phyloP scores from a whole-genome alignment of 148 eudicot species.

The Gaultheria prostrata region DNA sequence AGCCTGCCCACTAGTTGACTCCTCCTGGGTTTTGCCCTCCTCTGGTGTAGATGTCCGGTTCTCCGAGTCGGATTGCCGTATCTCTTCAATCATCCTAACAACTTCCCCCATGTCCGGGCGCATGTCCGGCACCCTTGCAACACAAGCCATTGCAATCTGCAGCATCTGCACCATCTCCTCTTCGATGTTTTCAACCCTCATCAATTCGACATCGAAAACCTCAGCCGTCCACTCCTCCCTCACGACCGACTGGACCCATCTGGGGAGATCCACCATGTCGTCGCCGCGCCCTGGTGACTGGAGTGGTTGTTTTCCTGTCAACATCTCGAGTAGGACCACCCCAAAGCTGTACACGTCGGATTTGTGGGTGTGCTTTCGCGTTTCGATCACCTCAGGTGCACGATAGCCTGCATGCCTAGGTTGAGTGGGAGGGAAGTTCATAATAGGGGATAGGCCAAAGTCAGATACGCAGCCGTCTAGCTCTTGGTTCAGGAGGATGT shows the following conservation, averaged over 20 bases:
- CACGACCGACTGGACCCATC: slow-evolving; percentile 59
- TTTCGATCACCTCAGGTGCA: slow-evolving; percentile 52
- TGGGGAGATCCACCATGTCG: slow-evolving; percentile 45
- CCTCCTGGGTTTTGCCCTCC: slow-evolving; percentile 34
- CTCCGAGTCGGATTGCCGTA: slow-evolving; percentile 41
- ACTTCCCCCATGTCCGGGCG: slow-evolving; percentile 47
- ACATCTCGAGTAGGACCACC: slow-evolving; percentile 48
- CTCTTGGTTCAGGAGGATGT: slow-evolving; percentile 51
- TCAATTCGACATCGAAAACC: slow-evolving; percentile 48
- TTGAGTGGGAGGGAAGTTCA: slow-evolving; percentile 41
- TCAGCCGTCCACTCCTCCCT: slow-evolving; percentile 63
- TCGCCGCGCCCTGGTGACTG: slow-evolving; percentile 41
- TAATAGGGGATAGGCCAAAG: slow-evolving; percentile 41
- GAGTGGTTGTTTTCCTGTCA: slow-evolving; percentile 47
- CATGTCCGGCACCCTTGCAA: slow-evolving; percentile 33
- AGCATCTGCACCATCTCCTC: slow-evolving; percentile 64
- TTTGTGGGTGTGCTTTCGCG: slow-evolving; percentile 46
- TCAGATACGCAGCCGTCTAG: slow-evolving; percentile 39
- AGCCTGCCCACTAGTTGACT: slow-evolving; percentile 30
- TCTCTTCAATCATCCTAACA: slow-evolving; percentile 45
- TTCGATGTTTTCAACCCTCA: slow-evolving; percentile 44
- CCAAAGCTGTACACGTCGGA: slow-evolving; percentile 62
- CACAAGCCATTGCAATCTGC: slow-evolving; percentile 56
- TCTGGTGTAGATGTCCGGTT: slow-evolving; percentile 36
- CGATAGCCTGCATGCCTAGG: slow-evolving; percentile 44